phyloP scores from a whole-genome alignment of 2,329 filamentous ascomycete genomes.

The Chaetoscypha palmicola region DNA sequence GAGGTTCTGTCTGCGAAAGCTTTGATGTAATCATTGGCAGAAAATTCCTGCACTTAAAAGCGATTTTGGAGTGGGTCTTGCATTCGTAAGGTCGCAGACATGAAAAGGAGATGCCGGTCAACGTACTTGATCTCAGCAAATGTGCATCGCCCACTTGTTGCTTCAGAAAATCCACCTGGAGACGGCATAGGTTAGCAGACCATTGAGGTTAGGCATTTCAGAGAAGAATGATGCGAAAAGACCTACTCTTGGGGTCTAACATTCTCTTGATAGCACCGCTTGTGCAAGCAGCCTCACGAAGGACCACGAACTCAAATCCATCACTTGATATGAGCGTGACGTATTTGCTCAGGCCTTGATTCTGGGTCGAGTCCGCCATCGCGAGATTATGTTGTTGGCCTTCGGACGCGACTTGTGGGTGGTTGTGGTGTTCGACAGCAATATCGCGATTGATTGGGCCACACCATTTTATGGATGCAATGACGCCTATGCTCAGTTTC shows the following conservation, averaged over 20 bases:
- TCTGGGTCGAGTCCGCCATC: slow-evolving; percentile 15
- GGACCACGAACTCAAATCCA: slow-evolving; percentile 68
- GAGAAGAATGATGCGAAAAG: slow-evolving; percentile 10
- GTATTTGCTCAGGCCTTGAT: slow-evolving; percentile 49
- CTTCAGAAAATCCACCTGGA: slow-evolving; percentile 58
- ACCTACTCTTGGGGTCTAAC: slow-evolving; percentile 60
- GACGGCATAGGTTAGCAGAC: slow-evolving; percentile 1
- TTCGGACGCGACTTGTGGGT: slow-evolving; percentile 3
- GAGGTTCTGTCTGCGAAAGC: slow-evolving; percentile 29
- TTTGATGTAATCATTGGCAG: slow-evolving; percentile 30
- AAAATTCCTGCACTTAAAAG: slow-evolving; percentile 1
- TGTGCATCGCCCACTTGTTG: slow-evolving; percentile 54
- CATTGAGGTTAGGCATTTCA: background rate
- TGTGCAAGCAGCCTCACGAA: slow-evolving; percentile 62
- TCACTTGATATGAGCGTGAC: slow-evolving; percentile 71
- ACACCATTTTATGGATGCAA: background rate
- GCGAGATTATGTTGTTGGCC: background rate
- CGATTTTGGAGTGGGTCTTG: background rate
- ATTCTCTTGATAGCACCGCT: slow-evolving; percentile 69
- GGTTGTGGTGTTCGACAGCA: too few species aligned
- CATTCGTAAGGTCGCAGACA: background rate
- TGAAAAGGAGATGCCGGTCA: background rate
- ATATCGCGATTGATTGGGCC: background rate
- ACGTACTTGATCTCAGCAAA: slow-evolving; percentile 70
- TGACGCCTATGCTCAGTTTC: too few species aligned